Base-by-base conservation (phyloP, 805 yeast species). In the Teunomyces kruisii region DNA sequence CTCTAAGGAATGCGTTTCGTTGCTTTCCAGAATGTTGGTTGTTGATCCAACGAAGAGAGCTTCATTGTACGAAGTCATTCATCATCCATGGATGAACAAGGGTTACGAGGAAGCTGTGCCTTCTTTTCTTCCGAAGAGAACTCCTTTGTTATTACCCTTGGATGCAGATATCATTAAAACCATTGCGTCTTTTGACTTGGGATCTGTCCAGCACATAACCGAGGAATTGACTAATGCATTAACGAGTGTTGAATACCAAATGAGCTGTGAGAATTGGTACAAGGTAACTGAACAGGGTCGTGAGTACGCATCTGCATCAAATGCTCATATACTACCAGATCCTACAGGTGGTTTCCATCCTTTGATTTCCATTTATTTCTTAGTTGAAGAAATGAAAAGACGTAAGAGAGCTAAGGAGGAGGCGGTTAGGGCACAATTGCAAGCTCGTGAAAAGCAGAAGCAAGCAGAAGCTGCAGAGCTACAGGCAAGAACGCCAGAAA, bases 71-170 rank as follows among this genome's bases (percentile, higher is more conserved):
- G 96, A 90, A 61, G 87, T 94, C 6, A 75, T 87, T 54, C 75
- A 78, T 45, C 98, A 94, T 57, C 96, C 96, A 1, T 94, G 99
- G 99, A 88, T 94, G 92, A 76, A 76, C 45, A 83, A 83, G 61
- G 97, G 97, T 29, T 90, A 79, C 59, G 96, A 89, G 44, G 78
- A 78, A 29, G 78, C 84, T 0, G 84, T 87, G 1, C 76, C 82
- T 9, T 81, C 82, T 36, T 85, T 83, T 59, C 66, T 94, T 32
- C 97, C 98, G 0, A 76, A 75, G 40, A 76, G 99, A 54, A 65
- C 71, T 3, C 99, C 99, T 2, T 67, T 94, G 55, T 70, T 73
- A 13, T 67, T 78, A 43, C 96, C 95, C 0, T 69, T 88, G 42
- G 84, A 88, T 56, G 74, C 73, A 0, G 76, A 70, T 0, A 88